Percentiles rank a stretch among this genome's conserved stretches.
phyloP scores from a whole-genome alignment of 805 yeast species.

The Lipomyces kockii region DNA sequence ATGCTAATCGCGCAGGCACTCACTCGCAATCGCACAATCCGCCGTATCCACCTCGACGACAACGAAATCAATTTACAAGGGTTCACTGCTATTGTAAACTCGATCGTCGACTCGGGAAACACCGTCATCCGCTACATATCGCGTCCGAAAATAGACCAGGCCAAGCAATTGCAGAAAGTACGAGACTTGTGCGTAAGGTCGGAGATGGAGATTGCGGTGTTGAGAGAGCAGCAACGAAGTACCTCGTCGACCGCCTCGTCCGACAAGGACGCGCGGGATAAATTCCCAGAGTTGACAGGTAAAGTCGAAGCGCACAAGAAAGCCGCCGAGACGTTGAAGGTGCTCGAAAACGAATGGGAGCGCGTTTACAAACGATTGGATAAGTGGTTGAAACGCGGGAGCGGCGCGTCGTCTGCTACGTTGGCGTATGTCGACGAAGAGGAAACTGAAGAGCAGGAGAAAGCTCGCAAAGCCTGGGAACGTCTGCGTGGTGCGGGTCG shows the following conservation, averaged over 20 bases:
- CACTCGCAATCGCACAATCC: slow-evolving; percentile 28
- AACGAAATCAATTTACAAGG: slow-evolving; percentile 38
- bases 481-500: slow-evolving; percentile 17
- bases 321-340: slow-evolving; percentile 28
- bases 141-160: slow-evolving; percentile 24
- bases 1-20: slow-evolving; percentile 37
- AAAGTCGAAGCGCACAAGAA: slow-evolving; percentile 28
- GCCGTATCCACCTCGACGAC: slow-evolving; percentile 36
- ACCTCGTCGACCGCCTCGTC: slow-evolving; percentile 7
- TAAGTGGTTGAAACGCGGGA: slow-evolving; percentile 9
- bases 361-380: slow-evolving; percentile 30
- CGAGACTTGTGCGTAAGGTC: slow-evolving; percentile 16
- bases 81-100: slow-evolving; percentile 34
- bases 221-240: slow-evolving; percentile 23
- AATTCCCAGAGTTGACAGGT: slow-evolving; percentile 16
- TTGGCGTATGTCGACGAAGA: slow-evolving; percentile 4
- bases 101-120: slow-evolving; percentile 28
- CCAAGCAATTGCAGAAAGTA: slow-evolving; percentile 19
- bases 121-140: slow-evolving; percentile 12
- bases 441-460: slow-evolving; percentile 20
- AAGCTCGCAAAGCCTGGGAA: slow-evolving; percentile 23
- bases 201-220: slow-evolving; percentile 29
- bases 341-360: slow-evolving; percentile 35
- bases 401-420: background rate
- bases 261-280: slow-evolving; percentile 4